Conservation (phyloP, 345 rosid genomes). For the Eucalyptus regnans region DNA sequence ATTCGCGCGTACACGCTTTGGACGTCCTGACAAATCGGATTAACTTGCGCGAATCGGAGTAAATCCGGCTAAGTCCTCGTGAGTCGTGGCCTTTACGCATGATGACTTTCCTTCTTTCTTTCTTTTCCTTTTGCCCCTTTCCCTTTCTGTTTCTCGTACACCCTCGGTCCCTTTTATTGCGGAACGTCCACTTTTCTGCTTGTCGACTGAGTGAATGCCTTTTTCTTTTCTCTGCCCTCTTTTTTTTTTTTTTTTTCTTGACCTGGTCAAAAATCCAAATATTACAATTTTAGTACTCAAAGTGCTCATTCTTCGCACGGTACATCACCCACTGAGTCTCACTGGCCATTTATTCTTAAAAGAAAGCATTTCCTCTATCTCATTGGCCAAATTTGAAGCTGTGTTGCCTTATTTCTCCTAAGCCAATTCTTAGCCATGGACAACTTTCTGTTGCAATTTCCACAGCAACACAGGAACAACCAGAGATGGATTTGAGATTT, state of each 20-base stretch:
- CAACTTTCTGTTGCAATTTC: neutral
- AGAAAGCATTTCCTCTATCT: neutral
- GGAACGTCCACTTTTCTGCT: neutral
- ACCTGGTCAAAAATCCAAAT: too few relatives aligned
- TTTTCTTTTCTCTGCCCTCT: neutral
- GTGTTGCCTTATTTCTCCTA: neutral
- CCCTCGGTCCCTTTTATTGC: neutral
- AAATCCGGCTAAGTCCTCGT: too few relatives aligned
- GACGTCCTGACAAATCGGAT: neutral
- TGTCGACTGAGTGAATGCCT: too few relatives aligned
- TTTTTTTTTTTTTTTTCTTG: too few relatives aligned
- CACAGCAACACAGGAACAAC: neutral
- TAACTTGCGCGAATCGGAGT: neutral
- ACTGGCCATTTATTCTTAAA: neutral
- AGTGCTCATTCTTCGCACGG: neutral
- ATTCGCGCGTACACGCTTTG: neutral
- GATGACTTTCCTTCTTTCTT: neutral
- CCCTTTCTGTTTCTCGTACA: neutral
- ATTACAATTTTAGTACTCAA: too few relatives aligned
- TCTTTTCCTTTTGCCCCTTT: neutral
- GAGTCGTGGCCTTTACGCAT: neutral
- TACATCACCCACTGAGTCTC: neutral
- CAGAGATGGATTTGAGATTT: neutral
- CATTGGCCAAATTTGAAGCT: neutral
- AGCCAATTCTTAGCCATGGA: neutral